Percentiles rank a stretch among this genome's conserved stretches.
Evolutionary conservation across 208 protist species (phyloP).

Genomic region (Leptomonas seymouri): DNA sequence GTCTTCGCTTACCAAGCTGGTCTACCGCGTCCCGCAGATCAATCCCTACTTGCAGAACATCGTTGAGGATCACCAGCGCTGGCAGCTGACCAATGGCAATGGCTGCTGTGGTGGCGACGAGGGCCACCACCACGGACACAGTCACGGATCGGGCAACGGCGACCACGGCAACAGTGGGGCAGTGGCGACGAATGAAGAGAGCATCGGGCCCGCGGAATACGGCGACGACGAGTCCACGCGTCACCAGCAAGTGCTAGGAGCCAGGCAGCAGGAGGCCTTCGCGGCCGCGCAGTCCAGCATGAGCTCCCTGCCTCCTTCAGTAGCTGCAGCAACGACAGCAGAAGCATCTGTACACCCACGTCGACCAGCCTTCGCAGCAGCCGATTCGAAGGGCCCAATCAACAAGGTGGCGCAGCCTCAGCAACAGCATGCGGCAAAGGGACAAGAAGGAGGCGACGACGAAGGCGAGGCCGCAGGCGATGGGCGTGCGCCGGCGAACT

Average conservation of each 20-base stretch:
- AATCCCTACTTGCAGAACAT: slow-evolving; percentile 45
- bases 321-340: not conserved
- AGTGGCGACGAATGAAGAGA: not conserved
- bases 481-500: not conserved
- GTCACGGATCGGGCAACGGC: not conserved
- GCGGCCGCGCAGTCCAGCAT: slow-evolving; percentile 19
- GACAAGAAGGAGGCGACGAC: not conserved
- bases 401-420: not conserved
- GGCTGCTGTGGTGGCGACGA: slow-evolving; percentile 20
- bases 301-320: not conserved
- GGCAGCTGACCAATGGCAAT: slow-evolving; percentile 32
- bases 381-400: too few relatives aligned
- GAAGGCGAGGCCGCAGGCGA: too few relatives aligned
- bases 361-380: too few relatives aligned
- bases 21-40: slow-evolving; percentile 65
- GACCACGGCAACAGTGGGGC: slow-evolving; percentile 2
- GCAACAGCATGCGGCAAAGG: not conserved
- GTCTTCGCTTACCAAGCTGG: slow-evolving; percentile 33
- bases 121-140: slow-evolving; percentile 17
- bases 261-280: slow-evolving; percentile 28
- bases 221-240: slow-evolving; percentile 15
- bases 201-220: slow-evolving; percentile 1
- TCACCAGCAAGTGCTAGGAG: slow-evolving; percentile 20
- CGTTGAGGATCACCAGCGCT: slow-evolving; percentile 53
- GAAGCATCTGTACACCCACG: not conserved